Percentiles rank a stretch among this genome's conserved stretches.
Evolutionary conservation across 495 filamentous ascomycete species (phyloP).

Genomic region (Aspergillus steynii): DNA sequence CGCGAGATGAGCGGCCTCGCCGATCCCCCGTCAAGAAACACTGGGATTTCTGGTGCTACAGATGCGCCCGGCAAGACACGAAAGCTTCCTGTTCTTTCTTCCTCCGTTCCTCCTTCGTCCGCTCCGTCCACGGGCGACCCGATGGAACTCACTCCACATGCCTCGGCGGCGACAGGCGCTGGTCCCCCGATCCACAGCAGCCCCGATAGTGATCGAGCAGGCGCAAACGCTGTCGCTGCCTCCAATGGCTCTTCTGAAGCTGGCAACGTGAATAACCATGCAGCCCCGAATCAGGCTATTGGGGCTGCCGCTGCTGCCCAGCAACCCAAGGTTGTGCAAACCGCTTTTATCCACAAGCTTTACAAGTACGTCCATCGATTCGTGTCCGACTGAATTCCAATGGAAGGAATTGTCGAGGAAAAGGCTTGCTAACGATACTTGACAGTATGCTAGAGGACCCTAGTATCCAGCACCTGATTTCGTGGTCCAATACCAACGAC

Average conservation of each 20-base stretch:
- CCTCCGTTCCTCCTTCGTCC: slow-evolving; percentile 40
- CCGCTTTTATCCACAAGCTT: slow-evolving; percentile 98
- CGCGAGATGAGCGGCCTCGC: slow-evolving; percentile 48
- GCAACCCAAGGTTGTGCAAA: slow-evolving; percentile 97
- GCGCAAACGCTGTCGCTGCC: slow-evolving; percentile 35
- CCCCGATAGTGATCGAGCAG: slow-evolving; percentile 47
- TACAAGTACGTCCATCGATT: slow-evolving; percentile 73
- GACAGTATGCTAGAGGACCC: slow-evolving; percentile 93
- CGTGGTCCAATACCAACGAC: slow-evolving; percentile 90
- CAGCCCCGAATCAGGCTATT: slow-evolving; percentile 43
- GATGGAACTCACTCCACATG: slow-evolving; percentile 53
- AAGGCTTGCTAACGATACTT: slow-evolving; percentile 15
- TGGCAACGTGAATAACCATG: slow-evolving; percentile 36
- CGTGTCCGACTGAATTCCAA: too few relatives aligned
- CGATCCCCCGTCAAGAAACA: slow-evolving; percentile 43
- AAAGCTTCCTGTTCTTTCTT: slow-evolving; percentile 49
- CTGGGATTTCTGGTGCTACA: slow-evolving; percentile 35
- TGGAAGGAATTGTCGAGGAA: not conserved
- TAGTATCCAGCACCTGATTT: slow-evolving; percentile 90
- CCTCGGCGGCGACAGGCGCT: slow-evolving; percentile 37
- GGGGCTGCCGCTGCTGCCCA: slow-evolving; percentile 83
- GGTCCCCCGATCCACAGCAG: slow-evolving; percentile 43
- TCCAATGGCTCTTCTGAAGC: slow-evolving; percentile 46
- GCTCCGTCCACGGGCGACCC: slow-evolving; percentile 38
- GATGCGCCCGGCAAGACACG: slow-evolving; percentile 42